Evolutionary conservation across 495 filamentous ascomycete species (phyloP), one percentile per base, ranked within the genome.

Genomic region (Aspergillus biplanus): DNA sequence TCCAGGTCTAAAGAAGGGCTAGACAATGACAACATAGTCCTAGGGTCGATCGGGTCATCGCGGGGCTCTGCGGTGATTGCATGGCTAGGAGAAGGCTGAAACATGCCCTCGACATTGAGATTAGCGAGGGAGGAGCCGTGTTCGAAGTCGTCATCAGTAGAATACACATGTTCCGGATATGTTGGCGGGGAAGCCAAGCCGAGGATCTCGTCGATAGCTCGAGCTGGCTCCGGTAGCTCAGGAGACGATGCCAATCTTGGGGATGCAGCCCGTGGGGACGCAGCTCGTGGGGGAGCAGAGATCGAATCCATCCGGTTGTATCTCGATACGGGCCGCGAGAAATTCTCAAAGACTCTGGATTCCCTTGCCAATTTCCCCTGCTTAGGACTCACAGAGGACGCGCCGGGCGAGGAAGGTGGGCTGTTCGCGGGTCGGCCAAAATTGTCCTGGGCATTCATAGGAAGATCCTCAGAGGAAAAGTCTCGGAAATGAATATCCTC

Each of bases 401-500:
- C 59, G 33, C 59, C 55, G 11, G 63, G 63, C 15, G 67, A 69
- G 11, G 58, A 52, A 6, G 65, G 66, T 11, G 67, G 66, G n/a
- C 66, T 73, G 34, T 39, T 50, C 11, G 68, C 58, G 5, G 47
- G 58, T 7, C 62, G 63, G 32, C 56, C 59, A 5, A 44, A 56
- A n/a, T 67, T 69, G 0, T 70, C 71, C 8, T 70, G 67, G 18
- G 68, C 64, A 7, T 61, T 67, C 7, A 67, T 67, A 59, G 66
- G 55, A n/a, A 79, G 59, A 56, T 78, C 70, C 16, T 89, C 85
- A 5, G 84, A 80, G 11, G 88, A 87, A 67, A 85, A 85, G 71
- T 84, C 84, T 49, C 82, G 75, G 71, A 86, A 87, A 67, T 88
- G 85, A 44, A 92, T 74, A 58, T 92, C 84, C 15, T 89, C 80